Evolutionary conservation across 495 filamentous ascomycete genomes (phyloP).

Genomic region (Tuber calosporum): DNA sequence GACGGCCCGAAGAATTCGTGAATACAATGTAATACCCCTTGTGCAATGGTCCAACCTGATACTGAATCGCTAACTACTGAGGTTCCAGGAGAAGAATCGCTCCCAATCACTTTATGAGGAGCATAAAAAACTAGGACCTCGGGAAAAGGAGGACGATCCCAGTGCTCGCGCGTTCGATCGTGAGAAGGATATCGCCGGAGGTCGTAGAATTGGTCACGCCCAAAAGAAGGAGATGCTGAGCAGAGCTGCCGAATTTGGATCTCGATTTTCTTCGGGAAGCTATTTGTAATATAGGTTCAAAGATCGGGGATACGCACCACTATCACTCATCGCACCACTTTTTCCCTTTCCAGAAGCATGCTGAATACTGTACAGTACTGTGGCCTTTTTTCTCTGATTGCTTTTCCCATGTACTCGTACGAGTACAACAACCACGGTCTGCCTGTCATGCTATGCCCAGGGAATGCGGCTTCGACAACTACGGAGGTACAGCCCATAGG

Average conservation of each 20-base stretch:
- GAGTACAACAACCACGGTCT: neutral
- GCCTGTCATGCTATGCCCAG: neutral
- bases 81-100: slow-evolving; percentile 52
- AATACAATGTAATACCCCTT: slow-evolving; percentile 51
- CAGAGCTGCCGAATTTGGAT: slow-evolving; percentile 73
- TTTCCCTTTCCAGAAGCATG: neutral
- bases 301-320: neutral
- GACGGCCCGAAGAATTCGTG: slow-evolving; percentile 51
- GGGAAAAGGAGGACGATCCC: slow-evolving; percentile 79
- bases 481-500: too few species aligned
- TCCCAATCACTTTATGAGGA: slow-evolving; percentile 60
- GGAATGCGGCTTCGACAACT: neutral
- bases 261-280: slow-evolving; percentile 70
- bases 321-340: neutral
- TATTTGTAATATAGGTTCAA: slow-evolving; percentile 51
- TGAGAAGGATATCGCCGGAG: slow-evolving; percentile 87
- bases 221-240: slow-evolving; percentile 74
- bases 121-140: slow-evolving; percentile 47
- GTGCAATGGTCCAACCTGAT: slow-evolving; percentile 9
- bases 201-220: slow-evolving; percentile 61
- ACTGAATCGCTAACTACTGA: neutral
- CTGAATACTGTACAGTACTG: neutral
- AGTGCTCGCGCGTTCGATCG: slow-evolving; percentile 79
- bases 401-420: neutral
- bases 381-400: neutral